Evolutionary conservation across 225 moss, liverwort and hornwort species (phyloP).

Genomic region (Physcomitrium patens): DNA sequence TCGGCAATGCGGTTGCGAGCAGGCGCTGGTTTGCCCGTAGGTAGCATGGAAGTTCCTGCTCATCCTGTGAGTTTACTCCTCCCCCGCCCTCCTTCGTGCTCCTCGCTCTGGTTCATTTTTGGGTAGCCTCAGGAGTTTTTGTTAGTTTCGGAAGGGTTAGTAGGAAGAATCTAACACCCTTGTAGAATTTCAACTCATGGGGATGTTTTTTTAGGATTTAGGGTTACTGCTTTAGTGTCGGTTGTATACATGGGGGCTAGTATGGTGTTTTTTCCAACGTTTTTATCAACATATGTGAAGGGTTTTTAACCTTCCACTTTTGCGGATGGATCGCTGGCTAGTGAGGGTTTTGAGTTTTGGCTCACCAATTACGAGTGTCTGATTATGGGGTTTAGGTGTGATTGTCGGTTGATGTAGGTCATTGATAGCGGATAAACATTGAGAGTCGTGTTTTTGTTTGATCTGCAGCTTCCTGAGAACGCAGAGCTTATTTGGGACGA

Average conservation of each 20-base stretch:
- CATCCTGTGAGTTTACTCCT: constrained; percentile 44
- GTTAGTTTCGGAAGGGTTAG: background rate
- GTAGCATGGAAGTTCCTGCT: constrained; percentile 47
- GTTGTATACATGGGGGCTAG: background rate
- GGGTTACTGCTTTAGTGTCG: background rate
- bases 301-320: constrained; percentile 1
- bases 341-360: constrained; percentile 18
- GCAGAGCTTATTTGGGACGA: constrained; percentile 62
- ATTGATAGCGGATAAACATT: background rate
- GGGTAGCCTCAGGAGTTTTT: background rate
- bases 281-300: background rate
- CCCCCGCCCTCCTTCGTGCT: no score
- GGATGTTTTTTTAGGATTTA: background rate
- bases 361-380: background rate
- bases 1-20: constrained; percentile 60
- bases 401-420: background rate
- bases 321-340: background rate
- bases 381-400: background rate
- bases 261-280: background rate
- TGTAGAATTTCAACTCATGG: background rate
- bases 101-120: no score
- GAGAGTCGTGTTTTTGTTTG: background rate
- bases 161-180: background rate
- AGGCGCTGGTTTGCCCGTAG: constrained; percentile 75
- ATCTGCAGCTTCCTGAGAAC: constrained; percentile 46